Percentiles rank a stretch among this genome's conserved stretches.
Evolutionary conservation across 768 basidiomycete species (phyloP).

Genomic region (Auriscalpium orientale): DNA sequence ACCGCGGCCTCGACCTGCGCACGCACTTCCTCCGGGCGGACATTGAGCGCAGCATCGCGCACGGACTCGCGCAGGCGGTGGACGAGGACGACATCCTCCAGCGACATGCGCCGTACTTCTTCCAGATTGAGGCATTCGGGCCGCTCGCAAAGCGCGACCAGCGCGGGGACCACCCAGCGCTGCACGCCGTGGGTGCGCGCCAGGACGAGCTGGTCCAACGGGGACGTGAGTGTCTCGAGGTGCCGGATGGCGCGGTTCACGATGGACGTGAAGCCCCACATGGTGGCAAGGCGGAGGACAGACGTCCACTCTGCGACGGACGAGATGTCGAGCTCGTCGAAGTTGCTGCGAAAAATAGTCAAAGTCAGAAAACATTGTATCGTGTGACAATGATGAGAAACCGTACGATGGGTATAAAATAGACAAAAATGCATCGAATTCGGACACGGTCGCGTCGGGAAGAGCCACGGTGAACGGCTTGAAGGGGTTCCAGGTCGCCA

Average conservation of each 20-base stretch:
- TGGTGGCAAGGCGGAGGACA: constrained; percentile 7
- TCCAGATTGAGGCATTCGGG: not conserved
- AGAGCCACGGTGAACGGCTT: not conserved
- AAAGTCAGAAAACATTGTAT: not conserved
- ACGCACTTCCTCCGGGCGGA: not conserved
- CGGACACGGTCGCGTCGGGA: not conserved
- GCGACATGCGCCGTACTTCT: constrained; percentile 1
- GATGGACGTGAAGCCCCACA: constrained; percentile 10
- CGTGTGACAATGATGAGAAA: not conserved
- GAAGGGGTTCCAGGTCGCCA: not conserved
- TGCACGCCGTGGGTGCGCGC: constrained; percentile 4
- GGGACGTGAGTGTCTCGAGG: not conserved
- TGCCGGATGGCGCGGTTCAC: constrained; percentile 5
- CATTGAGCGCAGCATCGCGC: not conserved
- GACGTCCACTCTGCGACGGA: constrained; percentile 9
- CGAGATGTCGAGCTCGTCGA: not conserved
- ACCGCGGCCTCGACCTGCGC: too few species aligned
- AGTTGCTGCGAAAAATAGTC: constrained; percentile 3
- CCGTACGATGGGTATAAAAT: constrained; percentile 4
- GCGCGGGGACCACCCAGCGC: constrained; percentile 2
- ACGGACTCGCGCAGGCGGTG: constrained; percentile 5
- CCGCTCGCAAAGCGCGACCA: constrained; percentile 3
- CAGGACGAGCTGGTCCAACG: constrained; percentile 4
- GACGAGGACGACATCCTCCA: constrained; percentile 9
- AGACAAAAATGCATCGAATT: constrained; percentile 11